A percentile compares a stretch with the other conserved stretches of the same genome.
Evolutionary conservation across 352 stramenopile species (phyloP).

Genomic region (Pythium grandisporangium): DNA sequence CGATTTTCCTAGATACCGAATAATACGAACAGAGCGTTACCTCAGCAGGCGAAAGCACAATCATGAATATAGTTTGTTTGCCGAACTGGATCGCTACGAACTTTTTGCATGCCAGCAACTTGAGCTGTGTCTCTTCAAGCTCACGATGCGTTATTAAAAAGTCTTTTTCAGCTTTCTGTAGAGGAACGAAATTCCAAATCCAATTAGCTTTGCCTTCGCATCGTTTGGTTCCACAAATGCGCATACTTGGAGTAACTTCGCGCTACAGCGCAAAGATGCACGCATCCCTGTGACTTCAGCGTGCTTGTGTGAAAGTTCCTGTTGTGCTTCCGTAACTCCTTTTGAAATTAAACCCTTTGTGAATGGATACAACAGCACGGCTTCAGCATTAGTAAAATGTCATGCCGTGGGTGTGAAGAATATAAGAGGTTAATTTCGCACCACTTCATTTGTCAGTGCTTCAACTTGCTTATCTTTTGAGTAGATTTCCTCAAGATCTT

Average conservation of each 20-base stretch:
- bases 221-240: background rate
- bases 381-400: background rate
- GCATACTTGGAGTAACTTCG: slow-evolving; percentile 59
- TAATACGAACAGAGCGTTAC: too few species aligned
- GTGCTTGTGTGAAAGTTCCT: slow-evolving; percentile 62
- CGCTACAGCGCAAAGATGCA: slow-evolving; percentile 48
- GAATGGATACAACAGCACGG: background rate
- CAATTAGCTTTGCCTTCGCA: background rate
- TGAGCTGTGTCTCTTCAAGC: slow-evolving; percentile 55
- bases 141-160: slow-evolving; percentile 57
- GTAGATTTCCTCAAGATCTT: slow-evolving; percentile 77
- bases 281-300: slow-evolving; percentile 56
- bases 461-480: slow-evolving; percentile 69
- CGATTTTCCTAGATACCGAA: slow-evolving; percentile 20
- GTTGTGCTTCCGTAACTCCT: slow-evolving; percentile 30
- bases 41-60: too few species aligned
- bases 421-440: too few species aligned
- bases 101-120: slow-evolving; percentile 60
- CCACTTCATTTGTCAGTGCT: slow-evolving; percentile 44
- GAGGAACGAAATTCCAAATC: background rate
- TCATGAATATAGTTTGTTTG: too few species aligned
- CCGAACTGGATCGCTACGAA: slow-evolving; percentile 2
- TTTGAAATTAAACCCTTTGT: slow-evolving; percentile 28
- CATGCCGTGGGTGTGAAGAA: too few species aligned
- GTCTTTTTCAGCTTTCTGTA: slow-evolving; percentile 61